Conservation (phyloP, 129 eudicot genomes). For the Escallonia herrerae region DNA sequence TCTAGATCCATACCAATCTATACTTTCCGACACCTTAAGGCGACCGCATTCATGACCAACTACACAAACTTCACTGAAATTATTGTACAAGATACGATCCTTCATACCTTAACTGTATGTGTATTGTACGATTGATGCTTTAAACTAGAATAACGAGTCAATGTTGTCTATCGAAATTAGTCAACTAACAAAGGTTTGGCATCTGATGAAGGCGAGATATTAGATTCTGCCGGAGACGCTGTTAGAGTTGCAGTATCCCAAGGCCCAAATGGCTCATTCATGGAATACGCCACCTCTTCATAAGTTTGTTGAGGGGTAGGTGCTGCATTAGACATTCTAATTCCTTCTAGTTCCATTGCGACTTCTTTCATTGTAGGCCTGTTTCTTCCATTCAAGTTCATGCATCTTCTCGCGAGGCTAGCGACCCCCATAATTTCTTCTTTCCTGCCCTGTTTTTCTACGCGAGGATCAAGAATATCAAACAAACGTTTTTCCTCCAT, state of each 20-base stretch:
- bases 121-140: too few species aligned
- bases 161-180: too few species aligned
- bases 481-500: too few species aligned
- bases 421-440: slow-evolving; percentile 17
- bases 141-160: too few species aligned
- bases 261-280: background rate
- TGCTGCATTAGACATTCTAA: slow-evolving; percentile 9
- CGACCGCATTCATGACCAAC: too few species aligned
- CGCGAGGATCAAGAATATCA: too few species aligned
- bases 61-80: too few species aligned
- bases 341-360: slow-evolving; percentile 30
- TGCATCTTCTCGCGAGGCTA: slow-evolving; percentile 23
- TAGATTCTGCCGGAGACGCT: background rate
- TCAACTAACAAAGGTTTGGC: background rate
- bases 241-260: background rate
- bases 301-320: background rate
- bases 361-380: slow-evolving; percentile 56
- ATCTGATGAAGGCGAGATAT: background rate
- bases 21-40: too few species aligned
- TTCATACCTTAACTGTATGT: too few species aligned
- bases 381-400: slow-evolving; percentile 22
- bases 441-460: slow-evolving; percentile 4
- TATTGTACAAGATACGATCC: too few species aligned
- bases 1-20: too few species aligned
- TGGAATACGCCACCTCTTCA: background rate